Base-by-base conservation (phyloP, 768 basidiomycete genomes). In the Trametopsis cervina region DNA sequence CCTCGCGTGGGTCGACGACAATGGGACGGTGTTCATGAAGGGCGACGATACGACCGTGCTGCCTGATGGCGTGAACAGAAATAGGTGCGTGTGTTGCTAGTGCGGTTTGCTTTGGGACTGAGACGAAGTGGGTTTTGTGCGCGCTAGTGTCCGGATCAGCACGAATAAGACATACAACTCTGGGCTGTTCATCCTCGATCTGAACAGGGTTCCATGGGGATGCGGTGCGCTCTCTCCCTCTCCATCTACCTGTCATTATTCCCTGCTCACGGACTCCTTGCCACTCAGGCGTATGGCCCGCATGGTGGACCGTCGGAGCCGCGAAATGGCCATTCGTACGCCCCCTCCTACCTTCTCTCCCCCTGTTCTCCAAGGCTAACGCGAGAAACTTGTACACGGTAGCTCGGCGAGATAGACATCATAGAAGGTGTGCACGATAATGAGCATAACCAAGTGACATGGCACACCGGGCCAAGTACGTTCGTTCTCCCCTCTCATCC, bases 381-480 rank as follows among this genome's bases (percentile, higher is more conserved):
- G n/a, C n/a, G n/a, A 88, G 85, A 70, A n/a, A n/a, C 42, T 55
- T 47, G 49, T 29, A 40, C n/a, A 56, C 18, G 35, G 42, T 52
- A 89, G 87, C 71, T 67, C 10, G 88, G 87, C 12, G 88, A 89
- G 66, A 85, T 90, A 50, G 87, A 89, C 62, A 83, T 89, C 24
- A 80, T 89, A 25, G 87, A 89, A 63, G 88, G 88, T 13, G 88
- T 90, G 4, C 88, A 90, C 54, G 85, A 87, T 59, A 86, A 88
- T 52, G 70, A 82, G 59, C 85, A 89, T 57, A 89, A 90, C 55
- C 88, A 90, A 65, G 83, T 90, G 15, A 83, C 86, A 24, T 89
- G 80, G 78, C 86, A 89, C 60, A 86, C 84, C 21, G 74, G 69
- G 44, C 73, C 80, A 49, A 83, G 83, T 79, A 54, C 24, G 64